phyloP scores from a whole-genome alignment of 2,329 filamentous ascomycete genomes.

The Colletotrichum sp. region DNA sequence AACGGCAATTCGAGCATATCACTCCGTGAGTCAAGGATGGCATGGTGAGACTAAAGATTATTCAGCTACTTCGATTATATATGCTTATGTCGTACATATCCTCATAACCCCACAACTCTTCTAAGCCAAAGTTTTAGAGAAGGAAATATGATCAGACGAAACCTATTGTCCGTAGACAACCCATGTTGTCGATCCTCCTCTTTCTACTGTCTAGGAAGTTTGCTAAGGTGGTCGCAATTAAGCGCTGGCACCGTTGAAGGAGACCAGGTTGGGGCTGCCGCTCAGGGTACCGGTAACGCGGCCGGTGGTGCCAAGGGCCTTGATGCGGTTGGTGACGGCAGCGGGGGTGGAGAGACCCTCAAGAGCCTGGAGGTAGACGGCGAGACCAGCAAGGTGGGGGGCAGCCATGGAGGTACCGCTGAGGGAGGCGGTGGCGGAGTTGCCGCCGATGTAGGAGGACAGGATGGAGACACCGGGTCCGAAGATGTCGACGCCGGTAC shows the following conservation, averaged over 20 bases:
- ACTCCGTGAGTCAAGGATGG: background rate
- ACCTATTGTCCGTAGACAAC: background rate
- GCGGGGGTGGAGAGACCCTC: slow-evolving; percentile 44
- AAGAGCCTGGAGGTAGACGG: slow-evolving; percentile 56
- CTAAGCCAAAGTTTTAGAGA: background rate
- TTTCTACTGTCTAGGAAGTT: background rate
- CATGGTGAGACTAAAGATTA: background rate
- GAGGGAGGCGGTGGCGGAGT: slow-evolving; percentile 46
- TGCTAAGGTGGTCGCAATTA: background rate
- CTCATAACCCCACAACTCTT: background rate
- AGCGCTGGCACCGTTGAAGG: slow-evolving; percentile 46
- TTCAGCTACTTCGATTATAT: background rate
- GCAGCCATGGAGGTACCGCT: slow-evolving; percentile 67
- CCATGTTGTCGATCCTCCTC: background rate
- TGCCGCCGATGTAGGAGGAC: slow-evolving; percentile 49
- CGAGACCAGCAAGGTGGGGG: slow-evolving; percentile 66
- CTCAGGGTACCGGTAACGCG: slow-evolving; percentile 35
- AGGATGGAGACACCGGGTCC: slow-evolving; percentile 52
- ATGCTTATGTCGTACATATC: background rate
- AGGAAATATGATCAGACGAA: background rate
- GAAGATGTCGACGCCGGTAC: slow-evolving; percentile 51
- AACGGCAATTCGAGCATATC: too few species aligned
- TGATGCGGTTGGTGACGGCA: slow-evolving; percentile 44
- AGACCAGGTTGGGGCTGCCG: slow-evolving; percentile 48
- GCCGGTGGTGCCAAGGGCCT: slow-evolving; percentile 42